phyloP scores from a whole-genome alignment of 768 basidiomycete genomes.

The Mycena vitilis region DNA sequence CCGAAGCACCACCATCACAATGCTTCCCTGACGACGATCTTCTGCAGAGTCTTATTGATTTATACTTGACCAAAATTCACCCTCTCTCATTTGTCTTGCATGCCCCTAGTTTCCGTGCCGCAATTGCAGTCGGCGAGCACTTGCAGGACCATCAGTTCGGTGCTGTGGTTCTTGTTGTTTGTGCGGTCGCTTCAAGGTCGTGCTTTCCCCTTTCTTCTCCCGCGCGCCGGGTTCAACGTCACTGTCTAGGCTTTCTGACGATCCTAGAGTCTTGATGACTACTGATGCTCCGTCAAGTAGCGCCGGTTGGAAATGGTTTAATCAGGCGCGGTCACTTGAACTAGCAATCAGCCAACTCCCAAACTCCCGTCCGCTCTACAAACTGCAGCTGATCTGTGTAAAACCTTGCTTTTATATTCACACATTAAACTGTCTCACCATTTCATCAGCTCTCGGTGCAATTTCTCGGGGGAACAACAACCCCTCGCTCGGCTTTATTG shows the following conservation, averaged over 20 bases:
- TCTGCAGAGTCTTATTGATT: conserved; percentile 38
- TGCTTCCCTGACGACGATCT: conserved; percentile 61
- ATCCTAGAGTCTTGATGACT: conserved; percentile 49
- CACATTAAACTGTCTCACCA: too few species aligned
- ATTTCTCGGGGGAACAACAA: conserved; percentile 1
- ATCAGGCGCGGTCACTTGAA: conserved; percentile 77
- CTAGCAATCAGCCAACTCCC: conserved; percentile 41
- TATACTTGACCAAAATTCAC: conserved; percentile 71
- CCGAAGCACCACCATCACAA: conserved; percentile 50
- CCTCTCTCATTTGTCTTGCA: conserved; percentile 71
- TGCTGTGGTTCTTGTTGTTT: conserved; percentile 69
- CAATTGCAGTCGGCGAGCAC: conserved; percentile 57
- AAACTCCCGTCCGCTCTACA: background rate
- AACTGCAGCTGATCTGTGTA: conserved; percentile 28
- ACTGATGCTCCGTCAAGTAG: conserved; percentile 53
- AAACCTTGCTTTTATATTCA: background rate
- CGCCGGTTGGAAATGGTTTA: conserved; percentile 70
- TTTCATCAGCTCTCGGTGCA: conserved; percentile 3
- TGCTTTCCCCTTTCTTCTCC: too few species aligned
- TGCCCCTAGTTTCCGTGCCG: conserved; percentile 67
- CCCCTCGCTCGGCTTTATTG: background rate
- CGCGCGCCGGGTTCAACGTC: too few species aligned
- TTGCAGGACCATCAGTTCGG: conserved; percentile 63
- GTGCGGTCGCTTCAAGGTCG: conserved; percentile 60
- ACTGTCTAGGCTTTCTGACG: conserved; percentile 71